phyloP scores from a whole-genome alignment of 2,329 filamentous ascomycete genomes.

The Epichloe scottii region DNA sequence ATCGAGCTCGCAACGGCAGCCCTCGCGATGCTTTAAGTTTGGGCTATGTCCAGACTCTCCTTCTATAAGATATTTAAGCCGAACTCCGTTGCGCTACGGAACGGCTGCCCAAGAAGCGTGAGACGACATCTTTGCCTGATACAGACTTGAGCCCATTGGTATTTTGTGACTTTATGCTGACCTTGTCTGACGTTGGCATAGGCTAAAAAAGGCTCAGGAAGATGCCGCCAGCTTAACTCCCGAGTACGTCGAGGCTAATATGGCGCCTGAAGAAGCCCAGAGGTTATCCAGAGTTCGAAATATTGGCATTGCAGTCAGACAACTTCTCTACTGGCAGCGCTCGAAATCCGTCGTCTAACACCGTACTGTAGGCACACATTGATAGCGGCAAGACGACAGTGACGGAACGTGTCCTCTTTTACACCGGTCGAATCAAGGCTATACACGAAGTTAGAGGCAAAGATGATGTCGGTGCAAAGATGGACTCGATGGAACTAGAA shows the following conservation, averaged over 20 bases:
- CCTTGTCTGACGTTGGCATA: slow-evolving; percentile 7
- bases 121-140: slow-evolving; percentile 7
- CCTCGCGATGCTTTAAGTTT: slow-evolving; percentile 8
- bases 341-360: slow-evolving; percentile 12
- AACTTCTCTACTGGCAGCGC: background rate
- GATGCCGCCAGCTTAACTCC: slow-evolving; percentile 38
- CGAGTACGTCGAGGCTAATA: slow-evolving; percentile 60
- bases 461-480: slow-evolving; percentile 93
- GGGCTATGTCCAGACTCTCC: too few relatives aligned
- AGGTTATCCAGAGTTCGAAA: slow-evolving; percentile 77
- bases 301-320: slow-evolving; percentile 85
- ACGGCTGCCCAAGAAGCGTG: slow-evolving; percentile 31
- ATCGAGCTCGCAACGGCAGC: slow-evolving; percentile 16
- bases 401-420: slow-evolving; percentile 94
- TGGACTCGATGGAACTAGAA: slow-evolving; percentile 99
- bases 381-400: slow-evolving; percentile 97
- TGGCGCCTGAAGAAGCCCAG: slow-evolving; percentile 65
- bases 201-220: slow-evolving; percentile 41
- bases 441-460: slow-evolving; percentile 96
- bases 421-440: slow-evolving; percentile 89
- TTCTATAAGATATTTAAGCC: slow-evolving; percentile 18
- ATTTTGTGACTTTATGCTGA: slow-evolving; percentile 1
- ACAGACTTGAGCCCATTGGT: background rate
- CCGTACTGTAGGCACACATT: slow-evolving; percentile 64
- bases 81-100: slow-evolving; percentile 16